phyloP scores from a whole-genome alignment of 306 rosid genomes.

The Quercus wislizeni region DNA sequence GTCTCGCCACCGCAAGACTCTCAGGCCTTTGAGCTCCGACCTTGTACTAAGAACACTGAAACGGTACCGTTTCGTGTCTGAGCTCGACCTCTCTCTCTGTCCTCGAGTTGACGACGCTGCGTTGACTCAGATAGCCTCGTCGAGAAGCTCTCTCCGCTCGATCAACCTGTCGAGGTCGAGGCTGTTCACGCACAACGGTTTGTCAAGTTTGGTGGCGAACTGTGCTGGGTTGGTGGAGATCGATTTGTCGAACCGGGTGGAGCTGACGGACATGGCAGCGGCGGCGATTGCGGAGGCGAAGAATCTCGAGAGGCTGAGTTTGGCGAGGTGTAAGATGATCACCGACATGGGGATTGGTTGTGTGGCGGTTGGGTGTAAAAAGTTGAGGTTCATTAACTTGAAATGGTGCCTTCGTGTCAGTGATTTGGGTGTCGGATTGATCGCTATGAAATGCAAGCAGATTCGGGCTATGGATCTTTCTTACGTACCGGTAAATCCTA shows the following conservation, averaged over 20 bases:
- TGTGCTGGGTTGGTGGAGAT: conserved; percentile 68
- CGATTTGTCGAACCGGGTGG: conserved; percentile 76
- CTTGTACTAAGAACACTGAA: conserved; percentile 40
- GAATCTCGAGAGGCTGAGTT: conserved; percentile 68
- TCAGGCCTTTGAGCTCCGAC: conserved; percentile 59
- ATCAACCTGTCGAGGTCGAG: conserved; percentile 69
- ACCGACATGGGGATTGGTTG: conserved; percentile 96
- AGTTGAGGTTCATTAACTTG: conserved; percentile 59
- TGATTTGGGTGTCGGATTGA: conserved; percentile 78
- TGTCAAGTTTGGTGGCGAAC: conserved; percentile 34
- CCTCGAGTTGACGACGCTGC: conserved; percentile 51
- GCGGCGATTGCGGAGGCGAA: conserved; percentile 66
- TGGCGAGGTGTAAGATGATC: conserved; percentile 68
- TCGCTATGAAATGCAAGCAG: conserved; percentile 82
- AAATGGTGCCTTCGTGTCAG: conserved; percentile 88
- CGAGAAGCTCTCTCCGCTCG: conserved; percentile 36
- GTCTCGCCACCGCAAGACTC: conserved; percentile 62
- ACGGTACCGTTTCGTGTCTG: conserved; percentile 42
- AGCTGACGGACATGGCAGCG: conserved; percentile 55
- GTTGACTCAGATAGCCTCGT: conserved; percentile 35
- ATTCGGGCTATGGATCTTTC: conserved; percentile 77
- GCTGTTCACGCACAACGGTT: conserved; percentile 56
- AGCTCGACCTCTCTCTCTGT: conserved; percentile 67
- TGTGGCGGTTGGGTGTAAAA: conserved; percentile 85
- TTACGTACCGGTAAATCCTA: conserved; percentile 60